phyloP scores from a whole-genome alignment of 1,284 basidiomycete species.

The Singerocomus rubriflavus region DNA sequence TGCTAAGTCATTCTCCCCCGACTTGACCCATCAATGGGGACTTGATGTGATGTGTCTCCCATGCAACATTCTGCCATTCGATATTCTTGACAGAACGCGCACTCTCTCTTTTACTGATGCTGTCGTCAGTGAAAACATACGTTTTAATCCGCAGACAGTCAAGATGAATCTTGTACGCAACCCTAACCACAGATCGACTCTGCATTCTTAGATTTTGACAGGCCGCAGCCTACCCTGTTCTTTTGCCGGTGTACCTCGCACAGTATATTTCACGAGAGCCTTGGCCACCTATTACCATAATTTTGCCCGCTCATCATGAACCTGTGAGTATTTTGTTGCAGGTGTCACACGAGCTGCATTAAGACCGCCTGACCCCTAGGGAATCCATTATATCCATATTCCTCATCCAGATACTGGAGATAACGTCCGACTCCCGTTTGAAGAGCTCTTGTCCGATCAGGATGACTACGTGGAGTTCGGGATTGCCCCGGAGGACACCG shows the following conservation, averaged over 20 bases:
- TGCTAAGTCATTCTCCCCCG: conserved; percentile 34
- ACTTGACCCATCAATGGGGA: conserved; percentile 34
- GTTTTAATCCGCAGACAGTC: conserved; percentile 35
- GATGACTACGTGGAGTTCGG: conserved; percentile 30
- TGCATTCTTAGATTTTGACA: conserved; percentile 17
- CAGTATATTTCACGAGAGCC: conserved; percentile 30
- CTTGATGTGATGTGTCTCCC: conserved; percentile 37
- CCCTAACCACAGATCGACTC: background rate
- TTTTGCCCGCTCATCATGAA: conserved; percentile 33
- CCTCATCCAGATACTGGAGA: conserved; percentile 21
- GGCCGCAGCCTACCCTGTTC: conserved; percentile 42
- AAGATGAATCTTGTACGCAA: conserved; percentile 33
- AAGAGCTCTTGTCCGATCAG: conserved; percentile 23
- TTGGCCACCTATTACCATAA: conserved; percentile 33
- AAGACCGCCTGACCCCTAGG: conserved; percentile 16
- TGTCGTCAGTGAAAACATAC: conserved; percentile 26
- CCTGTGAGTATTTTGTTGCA: conserved; percentile 23
- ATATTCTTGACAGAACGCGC: conserved; percentile 26
- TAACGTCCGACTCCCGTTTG: conserved; percentile 25
- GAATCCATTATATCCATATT: conserved; percentile 31
- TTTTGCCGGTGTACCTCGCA: conserved; percentile 41
- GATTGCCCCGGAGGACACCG: conserved; percentile 17
- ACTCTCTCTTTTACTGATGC: conserved; percentile 24
- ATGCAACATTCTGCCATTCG: conserved; percentile 33
- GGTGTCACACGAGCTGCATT: background rate